Evolutionary conservation across 2,329 filamentous ascomycete genomes (phyloP).

Genomic region (Fusarium redolens): DNA sequence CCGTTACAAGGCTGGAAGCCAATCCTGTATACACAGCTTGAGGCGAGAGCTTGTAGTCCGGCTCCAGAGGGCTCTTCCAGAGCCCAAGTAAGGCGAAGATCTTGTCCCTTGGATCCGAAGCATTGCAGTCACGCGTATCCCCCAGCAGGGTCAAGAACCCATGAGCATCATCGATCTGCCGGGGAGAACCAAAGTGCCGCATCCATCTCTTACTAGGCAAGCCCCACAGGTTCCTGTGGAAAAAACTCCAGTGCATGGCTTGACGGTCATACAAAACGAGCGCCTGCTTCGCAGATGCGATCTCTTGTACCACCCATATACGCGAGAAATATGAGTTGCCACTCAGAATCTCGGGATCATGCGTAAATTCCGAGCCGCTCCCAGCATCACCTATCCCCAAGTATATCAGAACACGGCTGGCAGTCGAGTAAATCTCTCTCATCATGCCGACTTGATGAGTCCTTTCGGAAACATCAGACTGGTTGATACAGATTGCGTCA

Average conservation of each 20-base stretch:
- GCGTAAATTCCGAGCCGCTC: rapidly evolving
- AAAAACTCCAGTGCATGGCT: neutral
- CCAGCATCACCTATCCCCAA: rapidly evolving
- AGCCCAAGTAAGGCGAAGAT: neutral
- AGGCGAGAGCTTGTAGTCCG: neutral
- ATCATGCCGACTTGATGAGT: neutral
- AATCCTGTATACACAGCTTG: neutral
- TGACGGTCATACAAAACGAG: neutral
- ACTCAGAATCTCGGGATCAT: neutral
- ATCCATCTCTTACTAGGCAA: neutral
- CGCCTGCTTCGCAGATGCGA: neutral
- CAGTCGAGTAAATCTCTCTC: neutral
- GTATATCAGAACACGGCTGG: neutral
- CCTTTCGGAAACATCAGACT: neutral
- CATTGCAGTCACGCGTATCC: neutral
- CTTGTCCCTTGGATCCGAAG: conserved; percentile 5
- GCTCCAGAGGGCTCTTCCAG: rapidly evolving
- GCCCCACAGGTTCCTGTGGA: rapidly evolving
- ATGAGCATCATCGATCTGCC: neutral
- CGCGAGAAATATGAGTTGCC: neutral
- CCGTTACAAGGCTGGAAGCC: neutral
- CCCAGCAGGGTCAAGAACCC: neutral
- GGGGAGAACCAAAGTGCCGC: neutral
- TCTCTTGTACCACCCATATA: neutral
- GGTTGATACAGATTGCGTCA: conserved; percentile 1